A percentile compares a stretch with the other conserved stretches of the same genome.
Evolutionary conservation across 805 yeast genomes (phyloP).

Genomic region (Ogataea populi-albae): DNA sequence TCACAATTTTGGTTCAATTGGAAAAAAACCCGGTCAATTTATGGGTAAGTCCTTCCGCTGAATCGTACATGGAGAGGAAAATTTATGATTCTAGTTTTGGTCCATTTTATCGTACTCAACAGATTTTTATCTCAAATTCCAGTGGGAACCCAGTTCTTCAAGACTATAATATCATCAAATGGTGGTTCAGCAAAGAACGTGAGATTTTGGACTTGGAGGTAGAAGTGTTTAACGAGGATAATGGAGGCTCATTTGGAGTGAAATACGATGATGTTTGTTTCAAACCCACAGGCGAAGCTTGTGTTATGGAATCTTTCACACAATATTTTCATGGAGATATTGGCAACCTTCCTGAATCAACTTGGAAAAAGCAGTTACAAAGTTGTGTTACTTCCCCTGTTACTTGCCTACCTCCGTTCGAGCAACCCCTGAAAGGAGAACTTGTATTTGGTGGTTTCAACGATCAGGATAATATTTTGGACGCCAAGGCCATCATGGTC

Average conservation of each 20-base stretch:
- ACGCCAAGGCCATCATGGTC: constrained; percentile 70
- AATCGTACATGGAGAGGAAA: constrained; percentile 62
- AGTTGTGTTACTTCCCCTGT: constrained; percentile 80
- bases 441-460: constrained; percentile 62
- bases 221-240: constrained; percentile 8
- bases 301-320: constrained; percentile 84
- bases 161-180: constrained; percentile 63
- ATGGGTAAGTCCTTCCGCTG: constrained; percentile 85
- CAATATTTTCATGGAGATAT: constrained; percentile 79
- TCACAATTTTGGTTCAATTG: constrained; percentile 49
- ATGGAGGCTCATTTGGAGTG: constrained; percentile 14
- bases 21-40: constrained; percentile 79
- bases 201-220: constrained; percentile 41
- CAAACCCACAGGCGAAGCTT: constrained; percentile 74
- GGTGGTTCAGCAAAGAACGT: constrained; percentile 87
- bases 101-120: constrained; percentile 88
- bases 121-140: constrained; percentile 67
- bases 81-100: constrained; percentile 82
- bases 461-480: constrained; percentile 43
- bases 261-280: constrained; percentile 70
- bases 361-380: constrained; percentile 56
- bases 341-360: constrained; percentile 41
- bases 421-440: constrained; percentile 79
- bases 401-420: constrained; percentile 83
- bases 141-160: constrained; percentile 61